Base-by-base conservation (phyloP, 257 asterid species). In the Solanum appendiculatum region DNA sequence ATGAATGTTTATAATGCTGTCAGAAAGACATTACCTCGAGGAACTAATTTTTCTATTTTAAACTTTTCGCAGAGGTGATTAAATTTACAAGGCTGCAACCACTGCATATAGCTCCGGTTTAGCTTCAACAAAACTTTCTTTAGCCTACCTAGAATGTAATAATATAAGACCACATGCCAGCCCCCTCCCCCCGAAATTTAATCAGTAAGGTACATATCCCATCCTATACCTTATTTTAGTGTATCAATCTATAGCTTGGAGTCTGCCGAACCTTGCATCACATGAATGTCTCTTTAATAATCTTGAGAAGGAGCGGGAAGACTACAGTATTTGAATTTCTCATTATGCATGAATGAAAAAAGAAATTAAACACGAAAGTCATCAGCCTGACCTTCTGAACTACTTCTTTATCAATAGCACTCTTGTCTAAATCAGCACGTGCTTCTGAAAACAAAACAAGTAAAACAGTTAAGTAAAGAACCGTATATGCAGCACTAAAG, bases 341-440 rank as follows among this genome's bases (percentile, higher is more conserved):
- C 83, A 75, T 44, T 0, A 39, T n/a, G 56, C 83, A 39, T 75
- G 34, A 23, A n/a, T 23, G 33, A 3, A 75, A 39, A 75, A 20
- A 74, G 31, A 75, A n/a, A 7, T 39, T 75, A 39, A 39, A 75
- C 83, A 54, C 0, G n/a, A 1, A 54, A 18, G 60, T 75, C 6
- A 75, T 42, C 6, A 37, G 51, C 89, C 94, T 87, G 6, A 95
- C 99, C 96, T 94, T 94, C 90, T 93, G 92, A 91, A 95, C 99
- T 70, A 95, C 96, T 88, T 94, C 98, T 88, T 90, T 93, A 85
- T 97, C 95, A 5, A 95, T 93, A 68, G 86, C 85, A 54, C 88
- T 89, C 90, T 92, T 94, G 82, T 93, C 96, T 70, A 95, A 90
- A 88, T 94, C 98, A 82, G 82, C 85, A 90, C 93, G 91, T 82